phyloP scores from a whole-genome alignment of 2,329 filamentous ascomycete genomes.

The Graphiopsis chlorocephala region DNA sequence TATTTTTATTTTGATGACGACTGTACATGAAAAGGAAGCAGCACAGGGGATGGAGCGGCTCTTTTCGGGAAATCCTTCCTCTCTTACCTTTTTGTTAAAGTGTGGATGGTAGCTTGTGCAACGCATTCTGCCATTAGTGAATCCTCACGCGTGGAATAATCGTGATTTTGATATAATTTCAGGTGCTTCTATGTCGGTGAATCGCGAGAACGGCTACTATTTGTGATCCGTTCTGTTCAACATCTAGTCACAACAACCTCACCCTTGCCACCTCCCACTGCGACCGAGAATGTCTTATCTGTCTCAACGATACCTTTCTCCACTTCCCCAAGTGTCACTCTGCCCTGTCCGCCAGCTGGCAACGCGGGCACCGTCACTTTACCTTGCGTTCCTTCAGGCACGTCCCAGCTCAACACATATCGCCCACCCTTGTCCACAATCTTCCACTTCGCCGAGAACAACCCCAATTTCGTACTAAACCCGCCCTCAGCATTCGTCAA shows the following conservation, averaged over 20 bases:
- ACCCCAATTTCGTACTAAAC: conserved; percentile 46
- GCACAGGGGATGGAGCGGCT: not conserved
- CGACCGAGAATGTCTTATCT: not conserved
- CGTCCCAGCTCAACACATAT: conserved; percentile 25
- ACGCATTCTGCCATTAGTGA: not conserved
- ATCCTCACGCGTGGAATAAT: not conserved
- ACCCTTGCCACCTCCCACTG: not conserved
- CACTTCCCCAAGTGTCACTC: not conserved
- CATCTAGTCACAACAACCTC: not conserved
- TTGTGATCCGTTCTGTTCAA: not conserved
- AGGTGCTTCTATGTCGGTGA: not conserved
- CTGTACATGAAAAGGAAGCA: conserved; percentile 1
- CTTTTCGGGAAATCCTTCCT: not conserved
- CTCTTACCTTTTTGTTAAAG: not conserved
- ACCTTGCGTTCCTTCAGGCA: conserved; percentile 34
- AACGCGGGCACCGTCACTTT: conserved; percentile 29
- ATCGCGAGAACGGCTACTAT: not conserved
- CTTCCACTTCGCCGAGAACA: conserved; percentile 39
- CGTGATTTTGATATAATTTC: not conserved
- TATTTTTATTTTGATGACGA: not conserved
- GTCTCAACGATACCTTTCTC: not conserved
- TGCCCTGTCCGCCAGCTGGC: not conserved
- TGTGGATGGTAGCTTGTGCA: not conserved
- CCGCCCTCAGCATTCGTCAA: conserved; percentile 44
- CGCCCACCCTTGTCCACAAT: conserved; percentile 20